phyloP scores from a whole-genome alignment of 495 filamentous ascomycete species.

The Amniculicola lignicola region DNA sequence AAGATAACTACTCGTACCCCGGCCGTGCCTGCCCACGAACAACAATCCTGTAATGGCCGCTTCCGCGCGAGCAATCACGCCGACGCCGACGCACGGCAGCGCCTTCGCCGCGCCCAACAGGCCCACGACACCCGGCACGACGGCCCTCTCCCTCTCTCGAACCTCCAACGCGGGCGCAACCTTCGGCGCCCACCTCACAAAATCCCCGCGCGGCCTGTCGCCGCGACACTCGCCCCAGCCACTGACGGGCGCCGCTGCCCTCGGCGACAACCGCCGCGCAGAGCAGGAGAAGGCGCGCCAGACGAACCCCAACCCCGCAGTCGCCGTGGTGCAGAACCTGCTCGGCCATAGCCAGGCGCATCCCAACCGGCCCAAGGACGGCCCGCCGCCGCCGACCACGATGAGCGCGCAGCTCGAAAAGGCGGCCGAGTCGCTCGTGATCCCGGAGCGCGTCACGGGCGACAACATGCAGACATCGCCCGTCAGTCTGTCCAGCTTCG shows the following conservation, averaged over 20 bases:
- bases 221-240: conserved; percentile 47
- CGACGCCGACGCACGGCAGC: conserved; percentile 39
- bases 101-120: conserved; percentile 34
- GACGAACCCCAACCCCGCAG: conserved; percentile 52
- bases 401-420: conserved; percentile 46
- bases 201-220: conserved; percentile 52
- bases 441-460: conserved; percentile 37
- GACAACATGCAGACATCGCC: conserved; percentile 46
- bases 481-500: conserved; percentile 46
- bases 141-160: conserved; percentile 14
- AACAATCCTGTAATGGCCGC: conserved; percentile 28
- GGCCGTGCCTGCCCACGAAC: not conserved
- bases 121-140: conserved; percentile 36
- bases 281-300: conserved; percentile 49
- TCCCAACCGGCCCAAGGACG: conserved; percentile 54
- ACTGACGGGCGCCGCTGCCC: conserved; percentile 54
- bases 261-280: conserved; percentile 53
- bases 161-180: conserved; percentile 13
- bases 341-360: conserved; percentile 50
- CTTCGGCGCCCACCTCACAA: conserved; percentile 39
- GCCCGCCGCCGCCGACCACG: conserved; percentile 38
- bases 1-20: not conserved
- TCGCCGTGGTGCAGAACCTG: conserved; percentile 53
- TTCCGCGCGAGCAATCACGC: conserved; percentile 36
- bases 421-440: conserved; percentile 43